Percentiles rank a stretch among this genome's conserved stretches.
These are phyloP conservation scores for Dothistroma septosporum DNA, from an alignment of 2,329 filamentous ascomycete genomes.

Conservation along the genomic window DNA sequence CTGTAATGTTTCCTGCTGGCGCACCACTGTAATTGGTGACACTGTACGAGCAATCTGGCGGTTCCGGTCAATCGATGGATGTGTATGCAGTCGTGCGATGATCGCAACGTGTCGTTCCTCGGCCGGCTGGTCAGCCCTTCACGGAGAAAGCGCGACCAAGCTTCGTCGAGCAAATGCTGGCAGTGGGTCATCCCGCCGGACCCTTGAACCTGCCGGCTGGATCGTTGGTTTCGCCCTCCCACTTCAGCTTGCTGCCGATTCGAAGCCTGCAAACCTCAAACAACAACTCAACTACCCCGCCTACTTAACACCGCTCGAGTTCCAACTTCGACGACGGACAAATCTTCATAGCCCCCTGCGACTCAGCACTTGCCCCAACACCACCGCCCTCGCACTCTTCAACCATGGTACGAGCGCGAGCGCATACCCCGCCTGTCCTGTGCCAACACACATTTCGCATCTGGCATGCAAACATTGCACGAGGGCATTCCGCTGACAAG, in stretches of 20 bases:
- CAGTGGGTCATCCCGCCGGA: background rate
- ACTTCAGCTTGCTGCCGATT: background rate
- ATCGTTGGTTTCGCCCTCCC: background rate
- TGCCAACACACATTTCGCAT: conserved; percentile 8
- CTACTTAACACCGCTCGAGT: background rate
- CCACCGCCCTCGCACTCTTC: conserved; percentile 8
- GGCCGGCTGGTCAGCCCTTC: too few relatives aligned
- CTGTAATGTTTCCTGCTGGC: background rate
- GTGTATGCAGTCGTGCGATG: background rate
- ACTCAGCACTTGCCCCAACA: background rate
- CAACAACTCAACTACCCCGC: background rate
- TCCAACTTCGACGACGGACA: background rate
- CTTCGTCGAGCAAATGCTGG: background rate
- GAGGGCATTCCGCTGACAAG: conserved; percentile 16
- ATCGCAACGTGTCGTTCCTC: background rate
- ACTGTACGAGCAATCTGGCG: background rate
- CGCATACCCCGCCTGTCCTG: conserved; percentile 22
- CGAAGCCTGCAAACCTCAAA: background rate
- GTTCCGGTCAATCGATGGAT: background rate
- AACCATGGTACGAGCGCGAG: conserved; percentile 27
- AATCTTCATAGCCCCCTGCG: background rate
- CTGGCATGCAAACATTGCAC: background rate
- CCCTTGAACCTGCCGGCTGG: background rate
- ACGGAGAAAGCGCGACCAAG: background rate
- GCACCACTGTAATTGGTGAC: background rate